Conservation (phyloP, 2,329 filamentous ascomycete genomes). For the Rhytidhysteron rufulum region DNA sequence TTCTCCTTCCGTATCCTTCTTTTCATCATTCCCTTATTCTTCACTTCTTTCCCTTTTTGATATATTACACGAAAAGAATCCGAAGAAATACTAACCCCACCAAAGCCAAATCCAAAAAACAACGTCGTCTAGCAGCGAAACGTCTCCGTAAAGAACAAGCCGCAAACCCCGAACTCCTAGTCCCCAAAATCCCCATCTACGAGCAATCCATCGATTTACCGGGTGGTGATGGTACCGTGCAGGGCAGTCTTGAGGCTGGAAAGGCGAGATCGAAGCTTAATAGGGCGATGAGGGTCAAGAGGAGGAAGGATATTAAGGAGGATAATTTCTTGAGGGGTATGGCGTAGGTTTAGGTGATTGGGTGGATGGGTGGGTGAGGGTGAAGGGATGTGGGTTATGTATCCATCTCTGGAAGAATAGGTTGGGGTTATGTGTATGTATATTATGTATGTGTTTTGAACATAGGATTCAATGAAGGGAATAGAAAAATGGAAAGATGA, state of each 20-base stretch:
- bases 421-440: too few relatives aligned
- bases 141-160: slow-evolving; percentile 59
- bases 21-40: not conserved
- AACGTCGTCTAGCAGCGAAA: slow-evolving; percentile 67
- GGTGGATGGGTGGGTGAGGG: too few relatives aligned
- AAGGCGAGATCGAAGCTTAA: slow-evolving; percentile 60
- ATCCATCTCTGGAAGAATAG: too few relatives aligned
- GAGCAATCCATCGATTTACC: slow-evolving; percentile 76
- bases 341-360: slow-evolving; percentile 40
- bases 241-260: slow-evolving; percentile 44
- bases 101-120: slow-evolving; percentile 79
- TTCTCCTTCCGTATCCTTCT: not conserved
- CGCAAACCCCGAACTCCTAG: slow-evolving; percentile 63
- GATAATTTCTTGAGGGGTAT: slow-evolving; percentile 80
- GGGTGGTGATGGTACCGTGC: slow-evolving; percentile 44
- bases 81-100: slow-evolving; percentile 1
- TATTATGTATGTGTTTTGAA: too few relatives aligned
- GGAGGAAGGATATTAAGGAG: slow-evolving; percentile 77
- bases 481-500: too few relatives aligned
- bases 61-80: too few relatives aligned
- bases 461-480: too few relatives aligned
- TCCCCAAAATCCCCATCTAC: slow-evolving; percentile 65
- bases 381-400: too few relatives aligned
- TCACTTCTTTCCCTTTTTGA: too few relatives aligned
- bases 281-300: slow-evolving; percentile 69